Evolutionary conservation across 495 filamentous ascomycete genomes (phyloP), one percentile per base, ranked within the genome.

Genomic region (Lasiosphaeria hispida): DNA sequence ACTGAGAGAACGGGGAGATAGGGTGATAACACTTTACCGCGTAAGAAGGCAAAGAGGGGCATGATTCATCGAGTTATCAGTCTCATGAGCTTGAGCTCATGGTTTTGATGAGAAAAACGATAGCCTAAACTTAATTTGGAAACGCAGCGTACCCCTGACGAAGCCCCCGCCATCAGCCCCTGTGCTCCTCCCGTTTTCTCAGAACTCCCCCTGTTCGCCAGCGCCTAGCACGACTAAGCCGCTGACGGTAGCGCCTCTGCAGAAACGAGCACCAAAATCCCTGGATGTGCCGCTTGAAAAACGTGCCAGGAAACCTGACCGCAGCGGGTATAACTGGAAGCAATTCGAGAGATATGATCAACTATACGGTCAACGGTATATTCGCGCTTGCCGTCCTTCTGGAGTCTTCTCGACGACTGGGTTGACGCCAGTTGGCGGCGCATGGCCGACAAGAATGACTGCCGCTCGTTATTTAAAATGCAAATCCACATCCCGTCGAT

Each of bases 81-180:
- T 5, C 2, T 30, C 23, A 5, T 5, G 23, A 30, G 23, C 5
- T 30, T 5, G 5, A 30, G 23, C 23, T 5, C 23, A 19, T 19
- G 43, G 2, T 47, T 47, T 19, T 23, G 14, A 34, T 19, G 19
- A 34, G 10, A 35, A 15, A 2, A 11, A 40, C 9, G 17, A 39
- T 40, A 37, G 53, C n/a, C 53, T 56, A 56, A 56, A 56, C 43
- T 48, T 18, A 36, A 56, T 48, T 30, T 35, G 34, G 34, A 56
- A 55, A 39, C 39, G 4, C 39, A 30, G 42, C 40, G 40, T 15
- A 34, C 30, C 39, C 6, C 36, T 19, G 52, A 44, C 23, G 47
- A 49, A 48, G 10, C 45, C 17, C 19, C 45, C 30, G 23, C 47
- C 10, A 8, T 1, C 7, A 19, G 15, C 7, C 18, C 43, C 43